These are phyloP conservation scores for Metschnikowia peoriensis DNA, from an alignment of 805 yeast genomes.

Conservation along the genomic window DNA sequence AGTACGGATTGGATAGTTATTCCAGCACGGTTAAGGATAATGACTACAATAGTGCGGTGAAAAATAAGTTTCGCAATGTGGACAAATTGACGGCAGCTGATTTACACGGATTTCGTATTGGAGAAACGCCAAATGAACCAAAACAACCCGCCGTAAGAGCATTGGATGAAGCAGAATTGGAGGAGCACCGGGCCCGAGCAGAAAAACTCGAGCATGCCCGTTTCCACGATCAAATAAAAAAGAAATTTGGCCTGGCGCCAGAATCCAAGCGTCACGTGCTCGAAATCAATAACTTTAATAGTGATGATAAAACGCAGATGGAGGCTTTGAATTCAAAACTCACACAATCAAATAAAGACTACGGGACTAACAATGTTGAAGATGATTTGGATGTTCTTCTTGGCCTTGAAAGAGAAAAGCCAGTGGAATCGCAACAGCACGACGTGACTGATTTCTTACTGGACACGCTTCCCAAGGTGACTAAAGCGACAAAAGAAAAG, in stretches of 20 bases:
- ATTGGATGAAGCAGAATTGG: slow-evolving; percentile 28
- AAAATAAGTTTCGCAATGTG: slow-evolving; percentile 18
- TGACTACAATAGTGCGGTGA: slow-evolving; percentile 29
- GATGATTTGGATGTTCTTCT: slow-evolving; percentile 16
- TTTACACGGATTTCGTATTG: slow-evolving; percentile 38
- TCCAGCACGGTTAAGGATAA: slow-evolving; percentile 26
- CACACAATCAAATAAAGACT: not conserved
- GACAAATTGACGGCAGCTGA: slow-evolving; percentile 26
- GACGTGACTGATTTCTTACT: slow-evolving; percentile 2
- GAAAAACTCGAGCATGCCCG: slow-evolving; percentile 26
- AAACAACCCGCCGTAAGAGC: slow-evolving; percentile 12
- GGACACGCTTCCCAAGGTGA: slow-evolving; percentile 2
- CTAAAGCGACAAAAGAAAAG: not conserved
- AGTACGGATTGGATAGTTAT: slow-evolving; percentile 38
- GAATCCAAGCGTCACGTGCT: slow-evolving; percentile 19
- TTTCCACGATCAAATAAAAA: slow-evolving; percentile 29
- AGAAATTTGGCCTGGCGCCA: slow-evolving; percentile 23
- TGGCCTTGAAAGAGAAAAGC: slow-evolving; percentile 1
- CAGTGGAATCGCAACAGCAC: not conserved
- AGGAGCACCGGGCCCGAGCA: slow-evolving; percentile 24
- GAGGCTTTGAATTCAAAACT: slow-evolving; percentile 25
- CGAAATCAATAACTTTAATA: slow-evolving; percentile 35
- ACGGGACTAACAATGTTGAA: not conserved
- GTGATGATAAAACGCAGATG: slow-evolving; percentile 24
- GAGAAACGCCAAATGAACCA: slow-evolving; percentile 16